A percentile compares a stretch with the other conserved stretches of the same genome.
Conservation (phyloP, 169 alveolate species). For the Eimeria brunetti region DNA sequence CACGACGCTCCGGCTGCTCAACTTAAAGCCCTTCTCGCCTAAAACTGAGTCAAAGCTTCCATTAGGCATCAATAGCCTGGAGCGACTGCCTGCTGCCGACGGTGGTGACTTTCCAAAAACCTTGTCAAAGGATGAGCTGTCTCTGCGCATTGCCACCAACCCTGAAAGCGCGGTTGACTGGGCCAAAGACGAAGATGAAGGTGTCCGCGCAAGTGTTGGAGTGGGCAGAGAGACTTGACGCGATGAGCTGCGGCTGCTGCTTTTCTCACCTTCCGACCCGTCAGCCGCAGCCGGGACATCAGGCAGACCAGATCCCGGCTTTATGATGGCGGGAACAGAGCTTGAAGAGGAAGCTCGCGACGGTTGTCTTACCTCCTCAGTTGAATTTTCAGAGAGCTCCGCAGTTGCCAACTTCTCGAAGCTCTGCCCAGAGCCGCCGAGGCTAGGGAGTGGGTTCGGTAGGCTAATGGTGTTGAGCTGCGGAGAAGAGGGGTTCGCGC, state of each 20-base stretch:
- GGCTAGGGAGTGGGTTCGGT: constrained; percentile 18
- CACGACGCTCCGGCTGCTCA: constrained; percentile 28
- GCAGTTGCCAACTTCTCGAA: not conserved
- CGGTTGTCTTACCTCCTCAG: not conserved
- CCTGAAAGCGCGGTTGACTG: not conserved
- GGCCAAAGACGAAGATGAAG: not conserved
- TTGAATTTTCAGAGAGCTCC: not conserved
- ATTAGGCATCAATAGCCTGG: not conserved
- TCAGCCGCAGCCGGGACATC: not conserved
- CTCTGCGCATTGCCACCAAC: not conserved
- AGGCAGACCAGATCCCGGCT: not conserved
- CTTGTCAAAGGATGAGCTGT: not conserved
- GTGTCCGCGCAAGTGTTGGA: not conserved
- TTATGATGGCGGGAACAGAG: not conserved
- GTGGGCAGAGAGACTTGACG: not conserved
- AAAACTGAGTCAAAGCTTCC: not conserved
- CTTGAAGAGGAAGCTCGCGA: not conserved
- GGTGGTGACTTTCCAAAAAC: not conserved
- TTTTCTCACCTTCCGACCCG: not conserved
- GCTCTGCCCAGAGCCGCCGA: constrained; percentile 3
- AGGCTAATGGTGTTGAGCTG: not conserved
- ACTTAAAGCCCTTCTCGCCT: constrained; percentile 30
- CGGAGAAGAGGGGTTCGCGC: not conserved
- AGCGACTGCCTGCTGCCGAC: not conserved
- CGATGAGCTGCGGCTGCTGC: not conserved